phyloP scores from a whole-genome alignment of 2,329 filamentous ascomycete genomes.

The Calonectria ilicicola region DNA sequence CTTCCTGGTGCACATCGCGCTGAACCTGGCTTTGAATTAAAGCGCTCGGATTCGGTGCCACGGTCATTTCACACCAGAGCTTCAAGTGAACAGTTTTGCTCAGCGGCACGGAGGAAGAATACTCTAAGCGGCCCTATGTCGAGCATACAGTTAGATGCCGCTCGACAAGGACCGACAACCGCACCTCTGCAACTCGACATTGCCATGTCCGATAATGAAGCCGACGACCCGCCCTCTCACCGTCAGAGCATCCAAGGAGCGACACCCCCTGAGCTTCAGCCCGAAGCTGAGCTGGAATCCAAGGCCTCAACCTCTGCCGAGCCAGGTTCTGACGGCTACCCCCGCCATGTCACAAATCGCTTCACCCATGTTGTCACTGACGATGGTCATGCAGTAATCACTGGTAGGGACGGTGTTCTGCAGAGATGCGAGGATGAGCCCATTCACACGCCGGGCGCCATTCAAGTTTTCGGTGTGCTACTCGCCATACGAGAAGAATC shows the following conservation, averaged over 20 bases:
- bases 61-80: conserved; percentile 34
- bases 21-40: conserved; percentile 44
- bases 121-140: conserved; percentile 54
- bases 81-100: conserved; percentile 34
- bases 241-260: not conserved
- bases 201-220: conserved; percentile 46
- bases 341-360: conserved; percentile 73
- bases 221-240: conserved; percentile 43
- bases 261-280: not conserved
- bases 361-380: conserved; percentile 84
- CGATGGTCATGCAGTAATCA: conserved; percentile 85
- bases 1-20: conserved; percentile 45
- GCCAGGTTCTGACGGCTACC: conserved; percentile 42
- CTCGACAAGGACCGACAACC: conserved; percentile 49
- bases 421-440: conserved; percentile 92
- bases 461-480: conserved; percentile 84
- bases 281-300: conserved; percentile 31
- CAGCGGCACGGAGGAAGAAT: conserved; percentile 47
- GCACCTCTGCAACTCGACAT: conserved; percentile 50
- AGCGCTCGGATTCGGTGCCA: conserved; percentile 42
- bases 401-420: conserved; percentile 78
- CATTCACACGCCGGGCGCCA: conserved; percentile 85
- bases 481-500: conserved; percentile 78
- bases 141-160: conserved; percentile 59
- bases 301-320: conserved; percentile 12